Conservation (phyloP, 2,329 filamentous ascomycete genomes). For the Colletotrichum brevisporum region DNA sequence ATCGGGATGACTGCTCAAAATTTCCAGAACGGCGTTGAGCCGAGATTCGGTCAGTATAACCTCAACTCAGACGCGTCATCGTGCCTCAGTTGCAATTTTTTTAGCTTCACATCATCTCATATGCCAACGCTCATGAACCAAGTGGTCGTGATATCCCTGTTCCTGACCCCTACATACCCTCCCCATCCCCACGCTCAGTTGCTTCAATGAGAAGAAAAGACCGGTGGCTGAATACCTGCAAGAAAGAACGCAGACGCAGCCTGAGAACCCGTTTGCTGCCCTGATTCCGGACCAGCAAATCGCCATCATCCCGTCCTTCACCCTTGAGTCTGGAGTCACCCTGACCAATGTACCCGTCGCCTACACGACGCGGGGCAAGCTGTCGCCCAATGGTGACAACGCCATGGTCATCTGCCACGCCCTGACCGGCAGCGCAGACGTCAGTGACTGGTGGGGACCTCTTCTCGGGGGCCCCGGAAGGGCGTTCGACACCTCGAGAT, state of each 20-base stretch:
- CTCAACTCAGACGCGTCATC: not conserved
- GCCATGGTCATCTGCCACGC: slow-evolving; percentile 87
- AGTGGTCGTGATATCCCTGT: not conserved
- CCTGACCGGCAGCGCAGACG: slow-evolving; percentile 87
- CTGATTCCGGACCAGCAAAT: slow-evolving; percentile 92
- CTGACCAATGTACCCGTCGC: slow-evolving; percentile 82
- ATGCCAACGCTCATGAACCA: not conserved
- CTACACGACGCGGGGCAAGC: slow-evolving; percentile 75
- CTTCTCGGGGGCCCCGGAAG: slow-evolving; percentile 82
- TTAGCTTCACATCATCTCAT: not conserved
- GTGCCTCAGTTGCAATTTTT: slow-evolving; percentile 10
- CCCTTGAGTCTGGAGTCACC: slow-evolving; percentile 90
- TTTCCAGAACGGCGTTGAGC: slow-evolving; percentile 42
- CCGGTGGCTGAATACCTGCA: slow-evolving; percentile 73
- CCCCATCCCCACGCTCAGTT: not conserved
- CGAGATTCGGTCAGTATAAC: slow-evolving; percentile 51
- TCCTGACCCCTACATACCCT: not conserved
- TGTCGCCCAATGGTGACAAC: slow-evolving; percentile 73
- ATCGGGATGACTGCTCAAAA: slow-evolving; percentile 46
- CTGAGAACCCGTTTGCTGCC: slow-evolving; percentile 90
- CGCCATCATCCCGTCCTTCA: slow-evolving; percentile 89
- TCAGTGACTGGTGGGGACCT: slow-evolving; percentile 91
- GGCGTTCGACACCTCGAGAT: slow-evolving; percentile 85
- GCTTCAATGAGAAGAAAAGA: slow-evolving; percentile 49
- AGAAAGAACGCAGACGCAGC: slow-evolving; percentile 78